Evolutionary conservation across 108 stramenopile species (phyloP).

Genomic region (Pseudonitzschia multistriata): DNA sequence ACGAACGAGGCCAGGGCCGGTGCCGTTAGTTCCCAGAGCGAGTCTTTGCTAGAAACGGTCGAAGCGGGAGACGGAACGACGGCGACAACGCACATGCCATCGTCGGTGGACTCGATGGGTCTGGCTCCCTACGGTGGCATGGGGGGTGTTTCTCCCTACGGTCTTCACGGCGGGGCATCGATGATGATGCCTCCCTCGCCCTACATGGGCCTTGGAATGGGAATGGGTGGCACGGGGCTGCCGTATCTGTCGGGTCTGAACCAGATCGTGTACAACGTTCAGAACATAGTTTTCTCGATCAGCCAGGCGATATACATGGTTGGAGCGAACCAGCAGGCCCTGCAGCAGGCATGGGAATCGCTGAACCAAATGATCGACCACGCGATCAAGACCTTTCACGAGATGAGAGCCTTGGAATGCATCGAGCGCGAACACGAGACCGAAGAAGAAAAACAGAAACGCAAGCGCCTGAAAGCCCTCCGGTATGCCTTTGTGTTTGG

Average conservation of each 20-base stretch:
- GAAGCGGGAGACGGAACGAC: not conserved
- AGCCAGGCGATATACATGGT: constrained; percentile 81
- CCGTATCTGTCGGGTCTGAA: constrained; percentile 54
- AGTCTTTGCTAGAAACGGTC: not conserved
- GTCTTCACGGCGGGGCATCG: constrained; percentile 7
- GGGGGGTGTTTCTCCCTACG: constrained; percentile 4
- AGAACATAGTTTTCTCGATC: constrained; percentile 75
- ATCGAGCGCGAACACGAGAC: constrained; percentile 24
- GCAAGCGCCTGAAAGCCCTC: constrained; percentile 63
- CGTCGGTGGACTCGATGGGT: not conserved
- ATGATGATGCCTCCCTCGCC: constrained; percentile 8
- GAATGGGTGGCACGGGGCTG: constrained; percentile 1
- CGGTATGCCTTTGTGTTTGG: constrained; percentile 66
- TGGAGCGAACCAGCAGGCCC: constrained; percentile 80
- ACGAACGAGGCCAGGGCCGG: not conserved
- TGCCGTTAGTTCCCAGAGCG: not conserved
- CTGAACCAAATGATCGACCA: constrained; percentile 70
- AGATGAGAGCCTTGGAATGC: constrained; percentile 53
- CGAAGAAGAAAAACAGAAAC: constrained; percentile 42
- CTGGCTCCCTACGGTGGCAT: constrained; percentile 5
- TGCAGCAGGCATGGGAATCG: constrained; percentile 68
- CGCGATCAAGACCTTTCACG: constrained; percentile 57
- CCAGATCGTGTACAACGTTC: constrained; percentile 73
- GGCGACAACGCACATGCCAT: not conserved
- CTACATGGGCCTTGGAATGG: constrained; percentile 23